A percentile compares a stretch with the other conserved stretches of the same genome.
Conservation (phyloP, 1,284 basidiomycete genomes). For the Fomitopsis palustris region DNA sequence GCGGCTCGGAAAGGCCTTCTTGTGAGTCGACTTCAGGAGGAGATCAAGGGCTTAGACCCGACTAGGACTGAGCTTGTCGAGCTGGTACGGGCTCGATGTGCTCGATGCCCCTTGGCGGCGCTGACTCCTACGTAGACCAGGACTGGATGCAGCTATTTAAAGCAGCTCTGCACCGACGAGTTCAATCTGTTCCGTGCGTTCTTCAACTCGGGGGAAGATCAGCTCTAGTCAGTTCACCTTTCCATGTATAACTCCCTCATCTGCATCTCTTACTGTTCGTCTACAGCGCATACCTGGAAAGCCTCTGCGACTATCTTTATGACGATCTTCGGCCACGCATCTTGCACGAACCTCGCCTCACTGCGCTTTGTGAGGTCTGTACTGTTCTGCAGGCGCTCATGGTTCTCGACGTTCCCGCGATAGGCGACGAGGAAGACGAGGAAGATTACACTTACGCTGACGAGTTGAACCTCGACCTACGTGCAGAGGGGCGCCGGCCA, state of each 20-base stretch:
- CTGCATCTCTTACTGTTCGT: neutral
- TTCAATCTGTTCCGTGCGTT: conserved; percentile 82
- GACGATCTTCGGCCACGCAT: conserved; percentile 92
- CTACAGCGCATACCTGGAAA: conserved; percentile 80
- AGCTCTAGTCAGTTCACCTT: conserved; percentile 68
- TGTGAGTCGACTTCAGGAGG: conserved; percentile 67
- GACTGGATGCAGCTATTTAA: conserved; percentile 86
- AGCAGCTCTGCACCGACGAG: conserved; percentile 86
- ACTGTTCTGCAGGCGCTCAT: conserved; percentile 91
- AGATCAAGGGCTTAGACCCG: conserved; percentile 81
- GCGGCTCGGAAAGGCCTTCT: conserved; percentile 67
- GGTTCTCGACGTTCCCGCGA: conserved; percentile 72
- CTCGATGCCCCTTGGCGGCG: neutral
- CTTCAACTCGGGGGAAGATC: conserved; percentile 81
- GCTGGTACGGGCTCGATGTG: conserved; percentile 46
- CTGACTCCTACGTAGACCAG: conserved; percentile 55
- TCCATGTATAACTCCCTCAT: conserved; percentile 1
- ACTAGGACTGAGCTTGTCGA: conserved; percentile 79
- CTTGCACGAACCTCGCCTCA: conserved; percentile 84
- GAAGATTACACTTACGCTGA: conserved; percentile 34
- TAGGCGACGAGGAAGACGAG: conserved; percentile 31
- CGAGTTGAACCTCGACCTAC: conserved; percentile 40
- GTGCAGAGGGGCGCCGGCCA: conserved; percentile 19
- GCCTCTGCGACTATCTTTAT: conserved; percentile 88
- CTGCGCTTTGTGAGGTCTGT: conserved; percentile 88